Base-by-base conservation (phyloP, 1,284 basidiomycete species). In the Spongispora temasekensis region DNA sequence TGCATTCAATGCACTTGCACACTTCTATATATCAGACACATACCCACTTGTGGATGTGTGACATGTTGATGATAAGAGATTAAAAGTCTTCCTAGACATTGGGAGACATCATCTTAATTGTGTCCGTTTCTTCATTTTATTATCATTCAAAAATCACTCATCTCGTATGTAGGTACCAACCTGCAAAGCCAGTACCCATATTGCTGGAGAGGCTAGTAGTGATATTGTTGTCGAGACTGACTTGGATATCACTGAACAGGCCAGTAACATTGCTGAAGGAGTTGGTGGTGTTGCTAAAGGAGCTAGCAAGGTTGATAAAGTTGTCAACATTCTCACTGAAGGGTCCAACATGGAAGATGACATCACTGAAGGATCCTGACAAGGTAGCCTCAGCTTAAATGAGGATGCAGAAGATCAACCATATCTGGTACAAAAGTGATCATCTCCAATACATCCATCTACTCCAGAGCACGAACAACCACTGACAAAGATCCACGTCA, bases 1-100 rank as follows among this genome's bases (percentile, higher is more conserved):
- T 3, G 51, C 40, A 28, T 58, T 58, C 10, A 23, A 15, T 53
- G 52, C 40, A 10, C 57, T 58, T 4, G 19, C 40, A 30, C 57
- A 58, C 40, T 58, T 58, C 21, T 53, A 58, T 46, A 44, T 58
- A 28, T 52, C 57, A 53, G 57, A 53, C 32, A 6, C 9, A 4
- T 23, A 58, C 19, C 57, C 57, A 48, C 31, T 28, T 0, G 46
- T 58, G 37, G 51, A 53, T 35, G 42, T 12, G 4, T 0, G 15
- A 21, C 13, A 10, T 2, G 51, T 58, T n/a, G 57, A 53, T n/a
- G 27, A 58, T 15, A 31, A 53, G 19, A 17, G 50, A 10, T 17
- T 53, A 12, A 58, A 58, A 32, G 13, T 58, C 6, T 58, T 58
- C 15, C 51, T 58, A 23, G 17, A 53, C 2, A 30, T 58, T 23